These are phyloP conservation scores for Cutaneotrichosporon sp. DNA, from an alignment of 1,284 basidiomycete species.

Conservation along the genomic window DNA sequence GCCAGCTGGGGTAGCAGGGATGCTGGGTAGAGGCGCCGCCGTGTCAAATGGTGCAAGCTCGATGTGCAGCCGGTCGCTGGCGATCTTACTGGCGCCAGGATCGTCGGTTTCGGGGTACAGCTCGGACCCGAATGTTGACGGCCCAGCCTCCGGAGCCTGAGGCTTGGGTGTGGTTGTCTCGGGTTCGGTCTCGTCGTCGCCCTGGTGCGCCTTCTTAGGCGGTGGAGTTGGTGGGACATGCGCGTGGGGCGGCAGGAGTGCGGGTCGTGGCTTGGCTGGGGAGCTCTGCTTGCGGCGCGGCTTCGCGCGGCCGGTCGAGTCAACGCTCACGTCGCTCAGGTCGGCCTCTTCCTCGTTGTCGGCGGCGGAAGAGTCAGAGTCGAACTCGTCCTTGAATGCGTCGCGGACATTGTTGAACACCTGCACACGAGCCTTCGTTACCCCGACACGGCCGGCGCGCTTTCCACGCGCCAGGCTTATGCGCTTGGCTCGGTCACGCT, in stretches of 20 bases:
- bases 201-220: not conserved
- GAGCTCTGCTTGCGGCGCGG: slow-evolving; percentile 26
- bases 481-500: slow-evolving; percentile 57
- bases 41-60: slow-evolving; percentile 54
- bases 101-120: not conserved
- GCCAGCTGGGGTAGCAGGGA: slow-evolving; percentile 32
- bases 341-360: slow-evolving; percentile 66
- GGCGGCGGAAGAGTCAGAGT: slow-evolving; percentile 72
- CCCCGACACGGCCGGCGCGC: slow-evolving; percentile 88
- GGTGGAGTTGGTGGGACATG: slow-evolving; percentile 2
- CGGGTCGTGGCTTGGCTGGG: slow-evolving; percentile 7
- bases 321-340: slow-evolving; percentile 40
- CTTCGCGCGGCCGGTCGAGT: slow-evolving; percentile 31
- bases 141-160: not conserved
- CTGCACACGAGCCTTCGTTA: slow-evolving; percentile 84
- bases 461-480: slow-evolving; percentile 66
- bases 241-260: not conserved
- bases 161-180: not conserved
- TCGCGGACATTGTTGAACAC: slow-evolving; percentile 90
- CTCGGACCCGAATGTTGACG: not conserved
- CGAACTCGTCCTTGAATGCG: slow-evolving; percentile 82
- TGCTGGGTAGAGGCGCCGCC: slow-evolving; percentile 50
- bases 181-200: not conserved
- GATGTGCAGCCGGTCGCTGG: slow-evolving; percentile 47
- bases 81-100: not conserved